These are phyloP conservation scores for Hypholoma fasciculare DNA, from an alignment of 768 basidiomycete species.

Conservation along the genomic window DNA sequence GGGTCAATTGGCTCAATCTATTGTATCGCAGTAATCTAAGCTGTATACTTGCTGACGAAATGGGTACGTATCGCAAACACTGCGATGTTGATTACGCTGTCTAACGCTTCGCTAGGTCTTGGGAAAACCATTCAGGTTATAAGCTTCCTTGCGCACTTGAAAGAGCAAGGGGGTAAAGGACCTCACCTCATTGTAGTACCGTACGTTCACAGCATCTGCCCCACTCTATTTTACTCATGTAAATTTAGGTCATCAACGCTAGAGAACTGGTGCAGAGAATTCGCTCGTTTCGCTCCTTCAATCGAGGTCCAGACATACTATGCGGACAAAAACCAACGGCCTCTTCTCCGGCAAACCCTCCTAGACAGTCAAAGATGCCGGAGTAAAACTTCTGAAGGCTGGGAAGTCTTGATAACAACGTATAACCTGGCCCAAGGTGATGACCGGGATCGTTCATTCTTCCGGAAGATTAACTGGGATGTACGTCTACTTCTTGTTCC, in stretches of 20 bases:
- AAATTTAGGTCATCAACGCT: conserved; percentile 81
- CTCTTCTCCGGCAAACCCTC: conserved; percentile 70
- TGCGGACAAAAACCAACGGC: conserved; percentile 86
- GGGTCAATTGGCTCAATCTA: conserved; percentile 96
- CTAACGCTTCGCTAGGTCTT: conserved; percentile 57
- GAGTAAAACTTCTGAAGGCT: conserved; percentile 55
- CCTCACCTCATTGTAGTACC: conserved; percentile 96
- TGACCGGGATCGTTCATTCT: conserved; percentile 89
- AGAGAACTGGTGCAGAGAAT: conserved; percentile 99
- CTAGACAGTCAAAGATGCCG: conserved; percentile 53
- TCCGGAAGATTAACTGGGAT: conserved; percentile 89
- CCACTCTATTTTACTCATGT: conserved; percentile 7
- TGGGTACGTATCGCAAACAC: conserved; percentile 64
- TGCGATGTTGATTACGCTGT: not conserved
- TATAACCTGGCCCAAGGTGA: conserved; percentile 94
- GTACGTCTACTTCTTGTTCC: conserved; percentile 47
- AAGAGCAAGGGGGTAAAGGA: conserved; percentile 73
- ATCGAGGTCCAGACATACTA: conserved; percentile 92
- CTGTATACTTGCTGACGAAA: conserved; percentile 98
- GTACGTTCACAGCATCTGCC: conserved; percentile 46
- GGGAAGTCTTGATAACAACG: conserved; percentile 95
- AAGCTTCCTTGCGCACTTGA: conserved; percentile 89
- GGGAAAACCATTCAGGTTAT: conserved; percentile 99
- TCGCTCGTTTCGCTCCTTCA: conserved; percentile 84
- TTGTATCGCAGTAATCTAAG: conserved; percentile 79